A percentile compares a stretch with the other conserved stretches of the same genome.
Conservation (phyloP, 768 basidiomycete species). For the Suillus plorans region DNA sequence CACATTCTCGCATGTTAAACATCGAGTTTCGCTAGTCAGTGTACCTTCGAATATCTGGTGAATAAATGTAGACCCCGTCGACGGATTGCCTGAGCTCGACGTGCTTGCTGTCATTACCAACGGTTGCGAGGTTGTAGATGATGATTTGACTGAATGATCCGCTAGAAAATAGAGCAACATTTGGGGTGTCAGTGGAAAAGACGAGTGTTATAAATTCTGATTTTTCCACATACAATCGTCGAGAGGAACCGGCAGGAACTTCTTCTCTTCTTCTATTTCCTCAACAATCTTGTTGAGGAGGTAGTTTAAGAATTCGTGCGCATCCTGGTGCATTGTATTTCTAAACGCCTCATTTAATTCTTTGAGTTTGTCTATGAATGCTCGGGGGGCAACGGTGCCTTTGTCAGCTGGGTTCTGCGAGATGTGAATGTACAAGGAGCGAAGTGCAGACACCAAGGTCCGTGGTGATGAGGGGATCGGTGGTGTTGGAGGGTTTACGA, state of each 20-base stretch:
- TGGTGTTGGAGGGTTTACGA: slow-evolving; percentile 32
- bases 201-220: background rate
- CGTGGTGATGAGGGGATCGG: slow-evolving; percentile 61
- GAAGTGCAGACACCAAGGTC: slow-evolving; percentile 88
- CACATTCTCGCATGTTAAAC: slow-evolving; percentile 96
- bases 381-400: slow-evolving; percentile 86
- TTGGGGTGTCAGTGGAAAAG: slow-evolving; percentile 7
- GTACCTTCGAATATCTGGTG: slow-evolving; percentile 93
- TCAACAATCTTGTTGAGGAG: slow-evolving; percentile 91
- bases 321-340: slow-evolving; percentile 94
- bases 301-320: slow-evolving; percentile 97
- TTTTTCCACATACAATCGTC: slow-evolving; percentile 63
- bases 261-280: slow-evolving; percentile 79
- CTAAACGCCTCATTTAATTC: slow-evolving; percentile 91
- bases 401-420: slow-evolving; percentile 74
- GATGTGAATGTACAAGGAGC: slow-evolving; percentile 86
- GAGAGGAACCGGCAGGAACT: slow-evolving; percentile 40
- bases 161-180: slow-evolving; percentile 39
- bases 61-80: slow-evolving; percentile 71
- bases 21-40: slow-evolving; percentile 95
- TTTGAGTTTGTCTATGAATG: slow-evolving; percentile 92
- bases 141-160: slow-evolving; percentile 56
- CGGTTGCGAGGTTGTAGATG: slow-evolving; percentile 45
- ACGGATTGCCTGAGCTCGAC: slow-evolving; percentile 47
- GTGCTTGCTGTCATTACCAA: slow-evolving; percentile 40